Evolutionary conservation across 352 stramenopile species (phyloP).

Genomic region (Phytophthora sansomeana): DNA sequence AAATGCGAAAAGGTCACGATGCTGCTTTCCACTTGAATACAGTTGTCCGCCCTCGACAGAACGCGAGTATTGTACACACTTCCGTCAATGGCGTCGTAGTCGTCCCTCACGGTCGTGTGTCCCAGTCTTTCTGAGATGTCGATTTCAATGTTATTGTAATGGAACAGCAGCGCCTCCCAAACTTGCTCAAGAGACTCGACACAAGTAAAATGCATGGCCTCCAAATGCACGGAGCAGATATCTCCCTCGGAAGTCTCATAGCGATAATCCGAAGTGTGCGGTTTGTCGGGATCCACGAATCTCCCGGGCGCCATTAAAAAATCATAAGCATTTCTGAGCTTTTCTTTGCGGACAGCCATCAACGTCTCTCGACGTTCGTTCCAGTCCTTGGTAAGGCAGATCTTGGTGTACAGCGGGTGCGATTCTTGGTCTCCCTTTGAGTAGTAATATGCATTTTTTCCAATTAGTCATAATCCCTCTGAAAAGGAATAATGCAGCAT

Average conservation of each 20-base stretch:
- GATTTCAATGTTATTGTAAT: conserved; percentile 54
- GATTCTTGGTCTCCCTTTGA: conserved; percentile 25
- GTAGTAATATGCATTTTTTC: neutral
- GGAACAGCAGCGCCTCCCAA: conserved; percentile 43
- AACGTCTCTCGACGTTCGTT: conserved; percentile 36
- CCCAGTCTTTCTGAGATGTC: conserved; percentile 47
- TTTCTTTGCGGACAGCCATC: conserved; percentile 27
- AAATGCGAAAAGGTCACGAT: conserved; percentile 32
- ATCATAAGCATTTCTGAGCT: conserved; percentile 30
- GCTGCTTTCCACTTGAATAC: conserved; percentile 26
- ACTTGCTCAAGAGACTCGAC: conserved; percentile 41
- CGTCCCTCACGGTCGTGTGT: conserved; percentile 42
- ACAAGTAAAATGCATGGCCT: conserved; percentile 37
- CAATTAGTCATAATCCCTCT: conserved; percentile 7
- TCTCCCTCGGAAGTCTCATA: conserved; percentile 31
- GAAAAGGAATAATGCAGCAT: conserved; percentile 14
- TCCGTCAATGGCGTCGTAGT: conserved; percentile 38
- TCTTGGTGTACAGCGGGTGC: conserved; percentile 31
- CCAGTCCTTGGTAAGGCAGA: conserved; percentile 33
- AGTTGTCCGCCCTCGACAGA: conserved; percentile 20
- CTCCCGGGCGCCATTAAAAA: conserved; percentile 30
- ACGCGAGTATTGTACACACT: conserved; percentile 34
- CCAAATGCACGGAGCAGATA: conserved; percentile 31
- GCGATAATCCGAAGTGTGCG: conserved; percentile 23
- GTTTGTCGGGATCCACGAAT: conserved; percentile 28